A percentile compares a stretch with the other conserved stretches of the same genome.
Evolutionary conservation across 768 basidiomycete genomes (phyloP).

Genomic region (Leucogyrophana mollusca): DNA sequence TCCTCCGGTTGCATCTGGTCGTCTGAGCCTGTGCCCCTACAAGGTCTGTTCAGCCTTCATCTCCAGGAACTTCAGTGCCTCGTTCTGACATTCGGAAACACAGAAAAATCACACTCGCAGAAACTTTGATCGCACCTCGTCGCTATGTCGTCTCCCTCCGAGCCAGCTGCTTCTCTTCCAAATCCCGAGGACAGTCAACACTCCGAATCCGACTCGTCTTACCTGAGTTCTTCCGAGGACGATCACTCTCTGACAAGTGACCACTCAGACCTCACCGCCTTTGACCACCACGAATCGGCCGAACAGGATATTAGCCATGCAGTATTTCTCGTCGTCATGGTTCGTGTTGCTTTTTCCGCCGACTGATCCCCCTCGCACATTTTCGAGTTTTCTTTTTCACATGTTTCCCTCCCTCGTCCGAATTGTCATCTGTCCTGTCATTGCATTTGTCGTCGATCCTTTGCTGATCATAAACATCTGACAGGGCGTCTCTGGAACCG

Average conservation of each 20-base stretch:
- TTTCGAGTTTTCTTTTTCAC: too few relatives aligned
- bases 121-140: too few relatives aligned
- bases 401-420: neutral
- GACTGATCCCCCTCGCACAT: neutral
- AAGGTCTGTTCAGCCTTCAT: too few relatives aligned
- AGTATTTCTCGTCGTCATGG: conserved; percentile 52
- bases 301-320: conserved; percentile 4
- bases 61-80: too few relatives aligned
- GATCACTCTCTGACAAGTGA: neutral
- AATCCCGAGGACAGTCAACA: too few relatives aligned
- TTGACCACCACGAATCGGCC: neutral
- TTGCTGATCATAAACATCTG: neutral
- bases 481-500: conserved; percentile 74
- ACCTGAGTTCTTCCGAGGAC: neutral
- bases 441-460: neutral
- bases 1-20: too few relatives aligned
- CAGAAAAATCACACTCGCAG: too few relatives aligned
- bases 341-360: conserved; percentile 22
- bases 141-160: too few relatives aligned
- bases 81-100: too few relatives aligned
- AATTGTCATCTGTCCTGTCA: conserved; percentile 5
- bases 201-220: neutral
- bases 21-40: too few relatives aligned
- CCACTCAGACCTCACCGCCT: neutral
- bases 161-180: too few relatives aligned